Evolutionary conservation across 2,329 filamentous ascomycete species (phyloP), one percentile per base, ranked within the genome.

Genomic region (Alternaria triticina): DNA sequence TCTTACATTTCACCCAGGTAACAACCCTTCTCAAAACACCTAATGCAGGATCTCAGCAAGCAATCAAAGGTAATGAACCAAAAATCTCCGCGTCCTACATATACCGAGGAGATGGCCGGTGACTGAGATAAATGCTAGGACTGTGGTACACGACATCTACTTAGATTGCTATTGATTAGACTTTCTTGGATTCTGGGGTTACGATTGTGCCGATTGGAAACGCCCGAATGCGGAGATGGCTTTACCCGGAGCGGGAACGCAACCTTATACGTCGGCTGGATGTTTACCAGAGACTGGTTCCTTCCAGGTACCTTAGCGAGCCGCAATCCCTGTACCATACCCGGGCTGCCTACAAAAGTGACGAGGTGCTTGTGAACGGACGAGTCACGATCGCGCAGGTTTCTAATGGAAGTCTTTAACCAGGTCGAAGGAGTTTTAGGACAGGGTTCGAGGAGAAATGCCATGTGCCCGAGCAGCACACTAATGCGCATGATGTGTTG

Each of bases 121-220:
- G 68, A 65, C 49, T 61, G 61, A 60, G 54, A 65, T 50, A 25
- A 55, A 67, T 54, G 68, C 64, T 69, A 64, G 69, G 68, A 61
- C 50, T 62, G 50, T 57, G 56, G 66, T 69, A 68, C 59, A 70
- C 65, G 66, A 58, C 66, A 72, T 69, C 57, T 74, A 72, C 65
- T 62, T 76, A 76, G 46, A 77, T 77, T 78, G 65, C 62, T 50
- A 51, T 77, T 75, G 64, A 75, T 78, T 75, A 72, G 64, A 61
- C 60, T 58, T 51, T 59, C 65, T 69, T 66, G 64, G 62, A 62
- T 54, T 62, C 67, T 70, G 56, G 64, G 62, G 57, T 63, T 58
- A 55, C 22, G 40, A 36, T 65, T 54, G 59, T 70, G 66, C 70
- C 68, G 64, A 73, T 74, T 74, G 68, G 72, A 63, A 69, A 55